Percentiles rank a stretch among this genome's conserved stretches.
These are phyloP conservation scores for Trypanosoma melophagium DNA, from an alignment of 208 protist genomes.

Conservation along the genomic window DNA sequence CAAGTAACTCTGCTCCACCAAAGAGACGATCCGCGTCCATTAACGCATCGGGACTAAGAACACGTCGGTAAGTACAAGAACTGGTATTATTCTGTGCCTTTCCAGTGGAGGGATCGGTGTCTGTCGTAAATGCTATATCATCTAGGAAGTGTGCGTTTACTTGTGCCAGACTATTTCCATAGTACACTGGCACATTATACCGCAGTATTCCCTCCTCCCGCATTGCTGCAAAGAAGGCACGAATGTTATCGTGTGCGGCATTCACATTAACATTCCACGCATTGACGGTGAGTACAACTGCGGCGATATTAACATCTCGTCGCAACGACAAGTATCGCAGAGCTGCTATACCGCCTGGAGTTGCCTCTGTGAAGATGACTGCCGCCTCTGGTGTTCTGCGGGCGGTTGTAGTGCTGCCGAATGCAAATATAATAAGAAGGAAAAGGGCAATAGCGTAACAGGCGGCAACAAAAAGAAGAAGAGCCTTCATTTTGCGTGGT, in stretches of 20 bases:
- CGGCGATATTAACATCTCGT: slow-evolving; percentile 49
- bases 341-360: slow-evolving; percentile 50
- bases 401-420: slow-evolving; percentile 55
- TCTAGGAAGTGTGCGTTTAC: slow-evolving; percentile 23
- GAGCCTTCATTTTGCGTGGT: slow-evolving; percentile 63
- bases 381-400: slow-evolving; percentile 25
- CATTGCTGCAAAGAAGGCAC: slow-evolving; percentile 38
- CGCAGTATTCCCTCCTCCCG: slow-evolving; percentile 37
- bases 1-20: slow-evolving; percentile 29
- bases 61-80: slow-evolving; percentile 32
- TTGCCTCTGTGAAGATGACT: slow-evolving; percentile 72
- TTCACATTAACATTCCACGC: slow-evolving; percentile 43
- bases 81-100: not conserved
- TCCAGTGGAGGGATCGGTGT: not conserved
- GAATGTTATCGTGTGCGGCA: slow-evolving; percentile 27
- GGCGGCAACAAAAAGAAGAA: slow-evolving; percentile 48
- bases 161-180: slow-evolving; percentile 36
- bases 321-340: slow-evolving; percentile 71
- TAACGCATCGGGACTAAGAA: slow-evolving; percentile 13
- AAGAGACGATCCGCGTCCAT: slow-evolving; percentile 34
- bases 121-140: slow-evolving; percentile 8
- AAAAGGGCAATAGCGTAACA: slow-evolving; percentile 69
- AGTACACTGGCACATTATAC: slow-evolving; percentile 47
- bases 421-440: slow-evolving; percentile 72
- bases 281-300: slow-evolving; percentile 60